Evolutionary conservation across 495 filamentous ascomycete species (phyloP), one percentile per base, ranked within the genome.

Genomic region (Talaromyces nanjingensis): DNA sequence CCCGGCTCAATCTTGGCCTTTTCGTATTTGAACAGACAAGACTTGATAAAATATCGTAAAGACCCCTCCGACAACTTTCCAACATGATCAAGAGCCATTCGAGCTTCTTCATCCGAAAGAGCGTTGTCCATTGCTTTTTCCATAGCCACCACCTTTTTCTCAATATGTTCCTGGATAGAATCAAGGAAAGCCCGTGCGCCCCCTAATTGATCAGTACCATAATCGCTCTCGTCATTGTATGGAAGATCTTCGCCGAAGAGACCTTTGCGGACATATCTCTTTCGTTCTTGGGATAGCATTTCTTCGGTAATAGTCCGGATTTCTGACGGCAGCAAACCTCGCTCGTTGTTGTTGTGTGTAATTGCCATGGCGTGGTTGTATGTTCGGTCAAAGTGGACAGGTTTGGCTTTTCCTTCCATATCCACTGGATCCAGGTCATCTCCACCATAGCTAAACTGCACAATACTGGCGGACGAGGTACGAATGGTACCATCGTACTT

Each of bases 371-470:
- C 86, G 72, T 98, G 93, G 34, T 84, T 90, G 80, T 91, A 98
- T 0, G 94, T 96, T 49, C 96, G 85, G 39, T 93, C 89, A 69
- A 98, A 97, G 69, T 97, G 83, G 49, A 98, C 94, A 16, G 94
- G 94, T 68, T 89, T 89, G 31, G 92, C 94, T 62, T 88, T 89
- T 56, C 92, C 94, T 74, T 98, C 94, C 94, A 98, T 98, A 72
- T 97, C 91, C 49, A 96, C 88, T 14, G 94, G 94, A 77, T 98
- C 94, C 56, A 98, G 79, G 64, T 91, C 89, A 70, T 98, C 94
- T 47, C 94, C 94, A 71, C 94, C 94, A 66, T 93, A 98, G 73
- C 96, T 91, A 75, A 98, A 98, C 73, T 98, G 96, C 3, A 98
- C 91, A 66, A 98, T 88, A 22, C 85, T 86, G 42, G 86, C 86